These are phyloP conservation scores for Vitis amurensis DNA, from an alignment of 164 flowering plant genomes.

Conservation along the genomic window DNA sequence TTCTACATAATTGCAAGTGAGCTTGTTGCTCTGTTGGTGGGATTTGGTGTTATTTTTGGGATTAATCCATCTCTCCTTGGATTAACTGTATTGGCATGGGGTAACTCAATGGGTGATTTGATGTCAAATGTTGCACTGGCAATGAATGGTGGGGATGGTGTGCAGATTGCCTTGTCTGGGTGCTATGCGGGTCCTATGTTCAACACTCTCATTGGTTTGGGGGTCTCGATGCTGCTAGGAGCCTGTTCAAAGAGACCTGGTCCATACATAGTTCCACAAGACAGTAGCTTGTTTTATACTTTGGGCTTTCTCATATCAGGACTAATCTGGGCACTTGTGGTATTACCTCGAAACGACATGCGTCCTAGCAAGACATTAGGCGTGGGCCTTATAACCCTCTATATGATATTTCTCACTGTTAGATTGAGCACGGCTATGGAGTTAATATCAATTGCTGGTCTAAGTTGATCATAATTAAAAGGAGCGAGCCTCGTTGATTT, in stretches of 20 bases:
- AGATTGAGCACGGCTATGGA: conserved; percentile 61
- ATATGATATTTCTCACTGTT: conserved; percentile 62
- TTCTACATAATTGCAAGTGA: conserved; percentile 92
- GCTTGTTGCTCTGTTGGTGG: conserved; percentile 78
- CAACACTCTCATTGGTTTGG: conserved; percentile 83
- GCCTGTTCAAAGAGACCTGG: conserved; percentile 68
- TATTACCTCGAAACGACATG: conserved; percentile 75
- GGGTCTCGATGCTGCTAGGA: conserved; percentile 73
- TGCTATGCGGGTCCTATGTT: conserved; percentile 99
- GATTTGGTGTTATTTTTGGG: conserved; percentile 65
- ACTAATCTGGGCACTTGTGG: conserved; percentile 73
- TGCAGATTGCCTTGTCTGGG: conserved; percentile 90
- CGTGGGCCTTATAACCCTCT: conserved; percentile 60
- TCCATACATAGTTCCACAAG: conserved; percentile 58
- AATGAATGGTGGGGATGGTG: conserved; percentile 80
- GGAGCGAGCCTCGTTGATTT: too few relatives aligned
- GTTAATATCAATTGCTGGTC: conserved; percentile 31
- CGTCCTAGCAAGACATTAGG: conserved; percentile 70
- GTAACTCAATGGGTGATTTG: conserved; percentile 94
- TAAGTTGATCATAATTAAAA: conserved; percentile 17
- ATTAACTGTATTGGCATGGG: conserved; percentile 96
- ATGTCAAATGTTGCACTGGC: conserved; percentile 85
- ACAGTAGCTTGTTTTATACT: conserved; percentile 64
- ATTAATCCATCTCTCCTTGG: conserved; percentile 89
- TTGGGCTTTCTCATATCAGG: conserved; percentile 70